Base-by-base conservation (phyloP, 495 filamentous ascomycete species). In the Parathielavia hyrcaniae region DNA sequence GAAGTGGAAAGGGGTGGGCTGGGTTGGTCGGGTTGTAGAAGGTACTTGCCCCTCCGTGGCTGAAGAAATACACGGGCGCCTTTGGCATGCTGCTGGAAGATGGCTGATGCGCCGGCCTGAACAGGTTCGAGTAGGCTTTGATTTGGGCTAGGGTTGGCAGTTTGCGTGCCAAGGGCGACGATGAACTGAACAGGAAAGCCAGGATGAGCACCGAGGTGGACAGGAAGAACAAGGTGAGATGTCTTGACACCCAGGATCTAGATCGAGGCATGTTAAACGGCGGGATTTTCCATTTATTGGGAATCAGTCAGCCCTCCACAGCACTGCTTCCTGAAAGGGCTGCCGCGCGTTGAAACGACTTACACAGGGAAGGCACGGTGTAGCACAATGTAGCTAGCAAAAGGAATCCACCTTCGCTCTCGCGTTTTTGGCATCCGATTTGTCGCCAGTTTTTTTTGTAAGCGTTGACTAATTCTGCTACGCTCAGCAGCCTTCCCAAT, bases 61-160 rank as follows among this genome's bases (percentile, higher is more conserved):
- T 84, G 39, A 93, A 70, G 64, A 91, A 92, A 64, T 91, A 93
- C 44, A 90, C 78, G 0, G 89, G 89, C 9, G 84, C 36, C 46
- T 48, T 60, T 51, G 65, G 45, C 67, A 68, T 71, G 30, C 50
- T 71, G 30, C 50, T 69, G 56, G 52, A 50, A 10, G 39, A 55
- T 45, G 52, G 58, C 47, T 2, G 26, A 30, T 54, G 58, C 45
- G 13, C 61, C 48, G 36, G 50, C 63, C 56, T 55, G 32, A 44
- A 50, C 12, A 55, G 1, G 32, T 22, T 20, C 0, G 55, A 59
- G 34, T 47, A 56, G 40, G n/a, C 38, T 36, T 50, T 63, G 61
- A 63, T 26, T 20, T 59, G 53, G 23, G 48, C 46, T 14, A 59
- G 35, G 8, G 17, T 46, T 13, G 50, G 50, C n/a, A 56, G 2